These are phyloP conservation scores for Sanguinoderma infundibulare DNA, from an alignment of 1,284 basidiomycete species.

Conservation along the genomic window DNA sequence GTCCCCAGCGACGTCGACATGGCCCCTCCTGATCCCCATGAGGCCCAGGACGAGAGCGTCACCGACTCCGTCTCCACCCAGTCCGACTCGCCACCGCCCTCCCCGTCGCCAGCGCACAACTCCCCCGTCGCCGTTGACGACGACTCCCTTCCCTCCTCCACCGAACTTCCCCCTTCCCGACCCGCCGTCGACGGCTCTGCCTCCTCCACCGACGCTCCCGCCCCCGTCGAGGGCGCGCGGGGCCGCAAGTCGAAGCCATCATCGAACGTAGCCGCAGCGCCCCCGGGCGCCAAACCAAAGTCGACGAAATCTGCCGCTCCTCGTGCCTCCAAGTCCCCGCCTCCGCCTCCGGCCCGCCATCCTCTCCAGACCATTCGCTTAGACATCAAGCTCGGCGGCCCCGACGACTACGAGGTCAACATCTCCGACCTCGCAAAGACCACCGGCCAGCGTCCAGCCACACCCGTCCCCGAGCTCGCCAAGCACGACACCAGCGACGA, in stretches of 20 bases:
- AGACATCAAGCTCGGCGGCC: constrained; percentile 69
- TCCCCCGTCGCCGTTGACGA: constrained; percentile 34
- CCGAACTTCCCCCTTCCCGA: constrained; percentile 17
- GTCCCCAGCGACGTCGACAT: constrained; percentile 30
- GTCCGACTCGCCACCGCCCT: constrained; percentile 24
- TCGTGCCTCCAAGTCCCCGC: constrained; percentile 62
- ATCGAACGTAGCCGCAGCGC: constrained; percentile 31
- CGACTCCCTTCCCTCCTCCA: constrained; percentile 19
- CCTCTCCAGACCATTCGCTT: constrained; percentile 72
- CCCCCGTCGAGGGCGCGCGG: constrained; percentile 19
- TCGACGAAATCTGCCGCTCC: constrained; percentile 48
- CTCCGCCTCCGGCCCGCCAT: constrained; percentile 53
- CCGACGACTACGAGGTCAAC: constrained; percentile 74
- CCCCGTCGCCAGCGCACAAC: constrained; percentile 34
- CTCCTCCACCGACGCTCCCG: constrained; percentile 11
- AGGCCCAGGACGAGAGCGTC: constrained; percentile 19
- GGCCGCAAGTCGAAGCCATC: constrained; percentile 34
- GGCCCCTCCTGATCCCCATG: constrained; percentile 22
- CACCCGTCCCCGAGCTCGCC: constrained; percentile 48
- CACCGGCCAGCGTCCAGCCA: constrained; percentile 66
- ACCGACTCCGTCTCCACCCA: constrained; percentile 15
- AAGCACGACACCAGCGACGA: constrained; percentile 53
- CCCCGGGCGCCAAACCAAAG: constrained; percentile 43
- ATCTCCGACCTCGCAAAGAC: constrained; percentile 60
- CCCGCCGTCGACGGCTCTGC: constrained; percentile 8